Evolutionary conservation across 140 eudicot species (phyloP).

Genomic region (Flaveria floridana): DNA sequence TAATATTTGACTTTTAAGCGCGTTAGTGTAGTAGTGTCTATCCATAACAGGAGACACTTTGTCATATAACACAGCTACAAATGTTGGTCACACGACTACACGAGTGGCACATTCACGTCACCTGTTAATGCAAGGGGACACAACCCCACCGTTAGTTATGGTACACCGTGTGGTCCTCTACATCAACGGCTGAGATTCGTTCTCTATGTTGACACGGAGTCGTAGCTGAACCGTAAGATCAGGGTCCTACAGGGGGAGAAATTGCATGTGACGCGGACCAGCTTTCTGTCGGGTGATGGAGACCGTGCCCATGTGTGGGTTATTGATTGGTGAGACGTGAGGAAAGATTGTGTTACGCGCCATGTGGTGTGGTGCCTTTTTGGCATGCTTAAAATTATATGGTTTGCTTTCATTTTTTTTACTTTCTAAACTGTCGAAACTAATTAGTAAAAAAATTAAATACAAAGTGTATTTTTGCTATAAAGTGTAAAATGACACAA

Average conservation of each 20-base stretch:
- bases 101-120: slow-evolving; percentile 44
- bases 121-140: slow-evolving; percentile 41
- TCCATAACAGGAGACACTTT: slow-evolving; percentile 30
- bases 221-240: slow-evolving; percentile 44
- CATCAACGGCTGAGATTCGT: slow-evolving; percentile 44
- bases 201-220: neutral
- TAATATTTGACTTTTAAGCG: slow-evolving; percentile 30
- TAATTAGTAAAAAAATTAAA: too few relatives aligned
- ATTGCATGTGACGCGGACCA: slow-evolving; percentile 53
- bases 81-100: slow-evolving; percentile 49
- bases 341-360: slow-evolving; percentile 24
- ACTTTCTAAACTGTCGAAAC: neutral
- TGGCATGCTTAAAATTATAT: neutral
- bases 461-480: too few relatives aligned
- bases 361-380: slow-evolving; percentile 3
- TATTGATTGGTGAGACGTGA: slow-evolving; percentile 29
- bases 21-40: slow-evolving; percentile 11
- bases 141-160: slow-evolving; percentile 39
- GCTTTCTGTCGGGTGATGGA: slow-evolving; percentile 38
- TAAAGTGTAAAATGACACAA: too few relatives aligned
- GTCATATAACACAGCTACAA: slow-evolving; percentile 33
- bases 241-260: slow-evolving; percentile 18
- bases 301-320: slow-evolving; percentile 45
- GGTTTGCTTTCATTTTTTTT: neutral
- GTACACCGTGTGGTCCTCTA: slow-evolving; percentile 45